Evolutionary conservation across 805 yeast species (phyloP), one percentile per base, ranked within the genome.

Genomic region (Kurtzmaniella cleridarum): DNA sequence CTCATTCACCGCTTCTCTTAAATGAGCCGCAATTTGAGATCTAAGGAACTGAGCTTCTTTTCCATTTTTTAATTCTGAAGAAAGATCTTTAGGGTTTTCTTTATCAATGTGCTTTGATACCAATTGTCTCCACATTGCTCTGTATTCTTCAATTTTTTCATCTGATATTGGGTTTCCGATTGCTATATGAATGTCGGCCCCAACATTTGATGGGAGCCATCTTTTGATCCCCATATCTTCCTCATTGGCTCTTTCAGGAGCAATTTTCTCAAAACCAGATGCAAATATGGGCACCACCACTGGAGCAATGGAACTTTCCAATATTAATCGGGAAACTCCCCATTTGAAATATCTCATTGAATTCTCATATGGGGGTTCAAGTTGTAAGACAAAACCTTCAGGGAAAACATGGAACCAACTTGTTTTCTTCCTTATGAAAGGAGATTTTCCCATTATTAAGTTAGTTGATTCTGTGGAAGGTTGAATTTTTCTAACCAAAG

Each of bases 391-490:
- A 57, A 82, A 87, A 0, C 95, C 96, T 59, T 91, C 98, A 0
- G 98, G 98, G 60, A 87, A 91, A 3, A 89, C 78, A 57, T 91
- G 98, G 42, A 93, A 77, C 98, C 98, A 91, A 0, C 87, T 78
- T 0, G 93, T 82, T 42, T 75, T 77, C 12, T 71, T 60, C 40
- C 90, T 65, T 20, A 76, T 63, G 27, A 84, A 67, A 2, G 91
- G 91, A 1, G 69, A 50, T 36, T 49, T 54, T 8, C 59, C 47
- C 66, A 62, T 56, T 34, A 68, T 49, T 2, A 60, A 47, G 36
- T 51, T 54, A 17, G 62, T 54, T 10, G 62, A 43, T 26, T 57
- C 62, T 1, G 66, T 47, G 11, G 45, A 41, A 2, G 71, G 70
- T 34, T 46, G 53, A 11, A 53, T 47, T 28, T 36, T 29, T 6